Base-by-base conservation (phyloP, 2,329 filamentous ascomycete species). In the Ambrosiella xylebori region DNA sequence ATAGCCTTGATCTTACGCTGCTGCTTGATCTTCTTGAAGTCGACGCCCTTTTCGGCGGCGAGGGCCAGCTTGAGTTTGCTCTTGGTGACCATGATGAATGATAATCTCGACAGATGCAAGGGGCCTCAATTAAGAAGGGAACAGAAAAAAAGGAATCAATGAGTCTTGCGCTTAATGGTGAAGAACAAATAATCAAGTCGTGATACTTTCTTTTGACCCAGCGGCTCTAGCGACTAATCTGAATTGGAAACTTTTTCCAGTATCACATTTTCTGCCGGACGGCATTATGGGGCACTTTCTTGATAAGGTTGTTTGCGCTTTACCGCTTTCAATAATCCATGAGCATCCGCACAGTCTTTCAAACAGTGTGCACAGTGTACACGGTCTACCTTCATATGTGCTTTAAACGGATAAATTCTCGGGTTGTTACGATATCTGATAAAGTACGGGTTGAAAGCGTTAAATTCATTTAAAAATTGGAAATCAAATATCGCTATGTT, bases 31-130 rank as follows among this genome's bases (percentile, higher is more conserved):
- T 78, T 77, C 63, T 74, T 70, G 53, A 75, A 76, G 61, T 81
- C 77, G 12, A 69, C 66, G 50, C 76, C 74, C 66, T 80, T 79
- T 54, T 81, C 75, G 45, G 75, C 75, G 52, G 72, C 73, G 13
- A 81, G 68, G 8, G 78, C 78, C 66, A 75, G 68, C 67, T 75
- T 77, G 57, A 81, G 69, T 63, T 75, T 77, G 65, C 72, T 72
- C 66, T 71, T 73, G 27, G 67, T 69, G 54, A 71, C 71, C 71
- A 74, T 74, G 37, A 47, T 62, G 49, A n/a, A 17, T 6, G 13
- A 39, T 12, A 27, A 27, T 27, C 27, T 27, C 27, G 27, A 27
- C 27, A 5, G 27, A 40, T 54, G 35, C 27, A 50, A 41, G n/a
- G 39, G n/a, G 39, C 8, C n/a, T 15, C 11, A 35, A 35, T 35